These are phyloP conservation scores for Rhizophora mangle DNA, from an alignment of 345 rosid genomes.

Conservation along the genomic window DNA sequence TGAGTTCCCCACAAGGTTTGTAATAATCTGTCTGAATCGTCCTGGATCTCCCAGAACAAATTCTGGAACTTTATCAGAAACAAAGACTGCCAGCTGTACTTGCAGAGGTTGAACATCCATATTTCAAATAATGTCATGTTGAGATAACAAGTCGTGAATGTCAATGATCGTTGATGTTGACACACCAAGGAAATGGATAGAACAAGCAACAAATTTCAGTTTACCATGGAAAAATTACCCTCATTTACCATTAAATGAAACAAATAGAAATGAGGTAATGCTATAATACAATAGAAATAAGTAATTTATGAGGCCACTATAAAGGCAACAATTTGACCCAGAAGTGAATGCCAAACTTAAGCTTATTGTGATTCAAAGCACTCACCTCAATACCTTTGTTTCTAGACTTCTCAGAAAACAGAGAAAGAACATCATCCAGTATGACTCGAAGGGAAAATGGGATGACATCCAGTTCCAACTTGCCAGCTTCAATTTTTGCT, in stretches of 20 bases:
- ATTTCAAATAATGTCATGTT: constrained; percentile 5
- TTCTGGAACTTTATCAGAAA: constrained; percentile 88
- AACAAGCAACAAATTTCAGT: constrained; percentile 17
- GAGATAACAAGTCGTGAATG: constrained; percentile 8
- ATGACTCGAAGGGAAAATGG: constrained; percentile 75
- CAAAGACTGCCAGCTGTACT: constrained; percentile 81
- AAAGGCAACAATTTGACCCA: no score
- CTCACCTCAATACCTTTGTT: constrained; percentile 88
- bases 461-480: constrained; percentile 80
- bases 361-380: background rate
- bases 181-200: constrained; percentile 4
- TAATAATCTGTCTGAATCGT: constrained; percentile 90
- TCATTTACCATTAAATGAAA: background rate
- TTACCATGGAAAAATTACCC: background rate
- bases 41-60: constrained; percentile 88
- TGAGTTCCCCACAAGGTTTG: constrained; percentile 95
- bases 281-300: constrained; percentile 3
- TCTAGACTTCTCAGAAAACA: constrained; percentile 92
- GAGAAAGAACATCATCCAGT: constrained; percentile 91
- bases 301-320: background rate
- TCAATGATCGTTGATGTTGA: constrained; percentile 15
- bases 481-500: constrained; percentile 96
- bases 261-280: background rate
- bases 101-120: constrained; percentile 19
- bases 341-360: background rate